Evolutionary conservation across 1,139 yeast genomes (phyloP).

Genomic region (Kodamaea alishanica): DNA sequence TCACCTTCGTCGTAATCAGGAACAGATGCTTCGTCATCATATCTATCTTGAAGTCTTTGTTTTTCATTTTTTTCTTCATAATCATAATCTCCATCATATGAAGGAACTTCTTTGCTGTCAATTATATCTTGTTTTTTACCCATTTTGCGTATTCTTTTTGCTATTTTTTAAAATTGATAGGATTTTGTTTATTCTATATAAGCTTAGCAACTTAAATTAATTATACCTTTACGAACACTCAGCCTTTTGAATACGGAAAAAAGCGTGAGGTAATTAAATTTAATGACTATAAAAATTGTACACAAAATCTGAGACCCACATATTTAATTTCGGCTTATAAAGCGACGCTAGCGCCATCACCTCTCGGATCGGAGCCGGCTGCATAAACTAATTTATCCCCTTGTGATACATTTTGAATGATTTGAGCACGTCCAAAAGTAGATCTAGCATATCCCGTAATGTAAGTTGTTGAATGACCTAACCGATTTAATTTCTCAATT

Average conservation of each 20-base stretch:
- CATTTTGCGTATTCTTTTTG: neutral
- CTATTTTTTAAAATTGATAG: neutral
- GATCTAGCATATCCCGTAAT: slow-evolving; percentile 47
- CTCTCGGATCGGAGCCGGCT: slow-evolving; percentile 76
- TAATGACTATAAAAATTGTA: slow-evolving; percentile 5
- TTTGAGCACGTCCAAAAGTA: slow-evolving; percentile 70
- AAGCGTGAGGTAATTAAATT: neutral
- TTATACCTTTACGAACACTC: too few relatives aligned
- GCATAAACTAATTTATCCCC: slow-evolving; percentile 48
- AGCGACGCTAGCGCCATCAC: slow-evolving; percentile 78
- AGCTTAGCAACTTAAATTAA: too few relatives aligned
- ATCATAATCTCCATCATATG: too few relatives aligned
- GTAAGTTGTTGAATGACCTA: slow-evolving; percentile 58
- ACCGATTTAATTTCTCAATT: slow-evolving; percentile 36
- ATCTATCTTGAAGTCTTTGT: too few relatives aligned
- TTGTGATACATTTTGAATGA: slow-evolving; percentile 48
- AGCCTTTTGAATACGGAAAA: neutral
- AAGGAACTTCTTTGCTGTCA: too few relatives aligned
- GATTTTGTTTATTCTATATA: neutral
- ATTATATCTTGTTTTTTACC: too few relatives aligned
- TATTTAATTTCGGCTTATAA: slow-evolving; percentile 18
- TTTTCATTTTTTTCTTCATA: too few relatives aligned
- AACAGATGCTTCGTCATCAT: too few relatives aligned
- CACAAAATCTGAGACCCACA: too few relatives aligned
- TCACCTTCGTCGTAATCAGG: neutral